Evolutionary conservation across 2,329 filamentous ascomycete species (phyloP).

Genomic region (Nemania sp.): DNA sequence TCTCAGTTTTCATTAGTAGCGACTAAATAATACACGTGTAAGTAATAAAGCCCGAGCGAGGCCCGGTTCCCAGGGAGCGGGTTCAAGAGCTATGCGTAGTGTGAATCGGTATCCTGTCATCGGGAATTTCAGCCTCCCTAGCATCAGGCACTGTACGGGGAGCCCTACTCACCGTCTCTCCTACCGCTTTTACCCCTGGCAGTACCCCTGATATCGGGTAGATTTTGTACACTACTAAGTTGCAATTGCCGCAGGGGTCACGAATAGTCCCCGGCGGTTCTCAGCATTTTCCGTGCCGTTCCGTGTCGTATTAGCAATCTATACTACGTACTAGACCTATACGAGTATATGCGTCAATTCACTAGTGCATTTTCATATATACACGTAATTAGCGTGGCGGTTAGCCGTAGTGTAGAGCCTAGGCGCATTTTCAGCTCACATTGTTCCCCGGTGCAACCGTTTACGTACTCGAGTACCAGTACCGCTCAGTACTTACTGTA

Average conservation of each 20-base stretch:
- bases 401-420: not conserved
- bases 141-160: constrained; percentile 13
- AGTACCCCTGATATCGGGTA: not conserved
- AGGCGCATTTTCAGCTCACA: constrained; percentile 20
- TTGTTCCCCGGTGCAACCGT: constrained; percentile 2
- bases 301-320: not conserved
- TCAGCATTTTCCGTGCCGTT: constrained; percentile 2
- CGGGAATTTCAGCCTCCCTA: not conserved
- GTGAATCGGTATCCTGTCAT: not conserved
- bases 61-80: not conserved
- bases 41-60: no score
- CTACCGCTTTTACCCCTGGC: not conserved
- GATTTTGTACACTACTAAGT: no score
- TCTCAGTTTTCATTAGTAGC: no score
- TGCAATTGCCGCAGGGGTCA: not conserved
- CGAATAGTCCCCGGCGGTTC: not conserved
- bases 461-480: constrained; percentile 6
- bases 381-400: constrained; percentile 6
- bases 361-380: constrained; percentile 3
- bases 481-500: constrained; percentile 8
- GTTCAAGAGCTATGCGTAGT: not conserved
- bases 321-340: no score
- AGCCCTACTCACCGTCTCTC: constrained; percentile 19
- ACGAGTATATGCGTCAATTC: not conserved
- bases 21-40: no score